phyloP scores from a whole-genome alignment of 192 early-diverging fungal genomes.

The Thamnidium elegans region DNA sequence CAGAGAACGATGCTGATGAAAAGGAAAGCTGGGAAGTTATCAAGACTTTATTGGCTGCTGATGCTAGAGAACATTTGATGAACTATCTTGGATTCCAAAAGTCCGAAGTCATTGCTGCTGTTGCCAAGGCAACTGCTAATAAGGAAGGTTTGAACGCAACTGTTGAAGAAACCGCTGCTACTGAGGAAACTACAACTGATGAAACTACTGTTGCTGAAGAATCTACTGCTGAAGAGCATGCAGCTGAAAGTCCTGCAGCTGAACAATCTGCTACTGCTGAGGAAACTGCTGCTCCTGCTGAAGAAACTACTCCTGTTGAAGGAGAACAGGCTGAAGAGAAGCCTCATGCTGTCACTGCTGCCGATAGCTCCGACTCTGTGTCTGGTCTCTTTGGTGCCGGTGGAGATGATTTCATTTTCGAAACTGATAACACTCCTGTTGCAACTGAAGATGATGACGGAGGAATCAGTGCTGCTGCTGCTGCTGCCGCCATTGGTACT shows the following conservation, averaged over 20 bases:
- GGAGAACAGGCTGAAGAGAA: slow-evolving; percentile 20
- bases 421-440: not conserved
- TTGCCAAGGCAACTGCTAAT: slow-evolving; percentile 45
- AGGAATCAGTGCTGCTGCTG: not conserved
- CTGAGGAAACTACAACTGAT: slow-evolving; percentile 15
- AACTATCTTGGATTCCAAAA: slow-evolving; percentile 90
- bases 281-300: slow-evolving; percentile 36
- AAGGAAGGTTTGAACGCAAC: slow-evolving; percentile 22
- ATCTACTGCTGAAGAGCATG: slow-evolving; percentile 19
- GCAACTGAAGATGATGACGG: slow-evolving; percentile 2
- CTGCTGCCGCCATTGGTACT: slow-evolving; percentile 1
- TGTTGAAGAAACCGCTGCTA: slow-evolving; percentile 9
- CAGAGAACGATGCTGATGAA: slow-evolving; percentile 27
- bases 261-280: not conserved
- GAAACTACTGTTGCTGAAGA: slow-evolving; percentile 6
- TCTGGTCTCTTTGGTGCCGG: slow-evolving; percentile 19
- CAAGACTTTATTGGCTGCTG: slow-evolving; percentile 75
- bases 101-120: slow-evolving; percentile 57
- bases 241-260: not conserved
- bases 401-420: slow-evolving; percentile 21
- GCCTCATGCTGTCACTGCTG: not conserved
- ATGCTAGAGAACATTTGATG: slow-evolving; percentile 77
- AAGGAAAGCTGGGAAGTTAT: slow-evolving; percentile 77
- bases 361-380: slow-evolving; percentile 1
- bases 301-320: slow-evolving; percentile 29